Evolutionary conservation across 2,329 filamentous ascomycete genomes (phyloP).

Genomic region (Fusarium vanettenii): DNA sequence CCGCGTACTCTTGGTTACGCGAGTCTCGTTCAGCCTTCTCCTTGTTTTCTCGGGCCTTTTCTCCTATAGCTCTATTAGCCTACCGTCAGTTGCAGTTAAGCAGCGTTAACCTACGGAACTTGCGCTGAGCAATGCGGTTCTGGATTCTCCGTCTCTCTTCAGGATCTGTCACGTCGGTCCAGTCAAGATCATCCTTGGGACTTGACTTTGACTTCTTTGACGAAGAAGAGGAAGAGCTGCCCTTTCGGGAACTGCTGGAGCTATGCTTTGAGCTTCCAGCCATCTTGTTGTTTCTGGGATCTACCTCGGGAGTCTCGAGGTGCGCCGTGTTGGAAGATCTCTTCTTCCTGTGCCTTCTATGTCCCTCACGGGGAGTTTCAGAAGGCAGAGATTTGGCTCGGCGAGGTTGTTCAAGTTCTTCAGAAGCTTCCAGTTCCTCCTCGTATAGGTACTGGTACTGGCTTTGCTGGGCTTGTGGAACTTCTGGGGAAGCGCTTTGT

Average conservation of each 20-base stretch:
- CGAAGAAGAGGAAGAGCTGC: slow-evolving; percentile 40
- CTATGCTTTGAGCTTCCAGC: slow-evolving; percentile 37
- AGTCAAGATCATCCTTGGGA: slow-evolving; percentile 67
- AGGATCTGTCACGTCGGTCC: slow-evolving; percentile 76
- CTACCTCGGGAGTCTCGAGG: slow-evolving; percentile 5
- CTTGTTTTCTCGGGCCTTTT: slow-evolving; percentile 75
- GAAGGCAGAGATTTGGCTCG: slow-evolving; percentile 30
- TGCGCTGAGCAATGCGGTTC: slow-evolving; percentile 80
- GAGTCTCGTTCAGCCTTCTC: slow-evolving; percentile 73
- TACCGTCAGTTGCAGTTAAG: too few species aligned
- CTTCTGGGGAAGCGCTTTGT: slow-evolving; percentile 44
- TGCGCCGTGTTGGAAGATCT: slow-evolving; percentile 16
- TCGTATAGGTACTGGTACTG: slow-evolving; percentile 6
- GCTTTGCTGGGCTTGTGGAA: slow-evolving; percentile 1
- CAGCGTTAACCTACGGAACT: slow-evolving; percentile 70
- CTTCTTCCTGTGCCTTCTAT: slow-evolving; percentile 28
- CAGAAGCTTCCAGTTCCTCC: slow-evolving; percentile 4
- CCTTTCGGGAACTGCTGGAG: slow-evolving; percentile 44
- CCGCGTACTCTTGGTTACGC: slow-evolving; percentile 72
- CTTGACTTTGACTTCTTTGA: slow-evolving; percentile 56
- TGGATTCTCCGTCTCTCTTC: slow-evolving; percentile 80
- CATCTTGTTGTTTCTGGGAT: slow-evolving; percentile 33
- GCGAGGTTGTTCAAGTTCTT: slow-evolving; percentile 27
- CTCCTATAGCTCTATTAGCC: slow-evolving; percentile 60
- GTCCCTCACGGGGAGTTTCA: not conserved